Conservation (phyloP, 148 eudicot species). For the Cornus suecica region DNA sequence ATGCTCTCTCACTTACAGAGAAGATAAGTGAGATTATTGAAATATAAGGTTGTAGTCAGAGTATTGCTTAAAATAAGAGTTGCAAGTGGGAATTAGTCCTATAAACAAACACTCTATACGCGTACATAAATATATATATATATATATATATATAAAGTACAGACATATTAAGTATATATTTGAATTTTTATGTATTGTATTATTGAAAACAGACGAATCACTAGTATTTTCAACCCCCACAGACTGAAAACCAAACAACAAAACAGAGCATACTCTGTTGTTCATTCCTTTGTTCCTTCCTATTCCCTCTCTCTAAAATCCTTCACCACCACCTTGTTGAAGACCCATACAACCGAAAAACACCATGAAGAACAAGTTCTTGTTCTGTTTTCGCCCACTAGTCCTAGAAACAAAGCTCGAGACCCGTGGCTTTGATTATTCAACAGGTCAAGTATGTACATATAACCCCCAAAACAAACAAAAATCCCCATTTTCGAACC, state of each 20-base stretch:
- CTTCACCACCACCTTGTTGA: not conserved
- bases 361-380: not conserved
- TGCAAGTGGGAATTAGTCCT: too few species aligned
- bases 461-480: not conserved
- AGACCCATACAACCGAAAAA: not conserved
- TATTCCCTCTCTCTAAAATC: not conserved
- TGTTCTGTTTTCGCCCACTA: not conserved
- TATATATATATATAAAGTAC: too few species aligned
- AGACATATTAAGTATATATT: too few species aligned
- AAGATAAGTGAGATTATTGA: too few species aligned
- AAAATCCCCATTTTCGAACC: not conserved
- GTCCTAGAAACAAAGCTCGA: not conserved
- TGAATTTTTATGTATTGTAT: too few species aligned
- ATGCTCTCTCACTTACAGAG: too few species aligned
- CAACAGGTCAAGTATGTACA: not conserved
- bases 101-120: too few species aligned
- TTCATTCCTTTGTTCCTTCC: not conserved
- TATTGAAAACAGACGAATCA: slow-evolving; percentile 5
- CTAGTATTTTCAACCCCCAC: slow-evolving; percentile 6
- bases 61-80: too few species aligned
- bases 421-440: not conserved
- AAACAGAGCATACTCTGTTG: not conserved
- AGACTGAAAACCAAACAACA: not conserved
- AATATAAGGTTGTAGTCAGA: too few species aligned
- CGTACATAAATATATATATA: too few species aligned